phyloP scores from a whole-genome alignment of 2,329 filamentous ascomycete genomes.

The Thielaviopsis cerberus region DNA sequence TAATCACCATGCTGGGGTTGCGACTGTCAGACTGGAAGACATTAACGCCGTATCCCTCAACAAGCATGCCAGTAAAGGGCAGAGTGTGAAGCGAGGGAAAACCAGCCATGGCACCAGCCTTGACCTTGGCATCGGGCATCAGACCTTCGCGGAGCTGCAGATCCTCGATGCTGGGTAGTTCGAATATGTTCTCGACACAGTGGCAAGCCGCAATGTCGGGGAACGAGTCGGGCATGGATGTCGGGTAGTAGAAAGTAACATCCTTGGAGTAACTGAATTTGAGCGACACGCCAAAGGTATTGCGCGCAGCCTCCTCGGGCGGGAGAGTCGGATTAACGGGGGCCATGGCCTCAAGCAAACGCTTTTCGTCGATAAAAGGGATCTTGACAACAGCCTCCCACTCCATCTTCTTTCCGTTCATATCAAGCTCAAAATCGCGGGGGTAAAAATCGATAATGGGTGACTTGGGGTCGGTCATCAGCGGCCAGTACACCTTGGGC shows the following conservation, averaged over 20 bases:
- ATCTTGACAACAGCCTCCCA: conserved; percentile 99
- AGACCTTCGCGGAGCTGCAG: conserved; percentile 70
- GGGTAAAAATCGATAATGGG: conserved; percentile 98
- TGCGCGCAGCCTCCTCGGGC: conserved; percentile 61
- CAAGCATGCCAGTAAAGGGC: conserved; percentile 58
- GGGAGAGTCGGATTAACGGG: conserved; percentile 64
- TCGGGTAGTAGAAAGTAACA: conserved; percentile 66
- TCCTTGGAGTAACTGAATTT: conserved; percentile 78
- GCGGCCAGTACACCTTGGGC: conserved; percentile 63
- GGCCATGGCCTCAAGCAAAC: conserved; percentile 69
- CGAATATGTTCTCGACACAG: conserved; percentile 91
- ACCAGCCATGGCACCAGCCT: conserved; percentile 66
- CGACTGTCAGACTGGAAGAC: conserved; percentile 92
- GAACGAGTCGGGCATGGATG: conserved; percentile 74
- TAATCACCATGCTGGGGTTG: conserved; percentile 91
- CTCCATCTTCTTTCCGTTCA: conserved; percentile 99
- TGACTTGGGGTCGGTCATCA: conserved; percentile 81
- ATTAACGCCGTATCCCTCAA: conserved; percentile 62
- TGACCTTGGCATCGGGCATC: conserved; percentile 67
- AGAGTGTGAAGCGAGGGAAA: conserved; percentile 82
- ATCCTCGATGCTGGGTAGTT: conserved; percentile 80
- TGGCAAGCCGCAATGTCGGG: conserved; percentile 72
- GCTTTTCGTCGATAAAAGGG: conserved; percentile 87
- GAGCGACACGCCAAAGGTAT: conserved; percentile 76
- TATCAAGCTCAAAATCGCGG: conserved; percentile 88